phyloP scores from a whole-genome alignment of 345 rosid genomes.

The Camelina hispida region DNA sequence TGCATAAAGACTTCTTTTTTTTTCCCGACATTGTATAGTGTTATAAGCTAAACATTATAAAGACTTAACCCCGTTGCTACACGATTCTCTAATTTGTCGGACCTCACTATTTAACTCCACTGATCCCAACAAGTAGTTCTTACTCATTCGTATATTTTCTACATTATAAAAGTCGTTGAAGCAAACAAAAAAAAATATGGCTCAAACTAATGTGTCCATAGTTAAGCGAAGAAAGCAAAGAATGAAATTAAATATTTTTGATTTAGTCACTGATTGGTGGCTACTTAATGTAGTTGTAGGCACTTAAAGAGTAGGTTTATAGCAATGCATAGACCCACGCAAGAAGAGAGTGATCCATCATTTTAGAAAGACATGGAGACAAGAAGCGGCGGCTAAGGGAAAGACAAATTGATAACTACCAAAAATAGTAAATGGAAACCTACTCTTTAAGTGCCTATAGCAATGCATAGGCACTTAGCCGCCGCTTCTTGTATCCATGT shows the following conservation, averaged over 20 bases:
- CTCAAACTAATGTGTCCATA: neutral
- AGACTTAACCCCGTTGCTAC: neutral
- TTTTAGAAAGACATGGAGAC: too few relatives aligned
- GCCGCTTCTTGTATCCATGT: constrained; percentile 16
- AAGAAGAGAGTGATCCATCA: neutral
- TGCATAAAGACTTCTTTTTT: constrained; percentile 9
- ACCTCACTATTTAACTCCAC: constrained; percentile 11
- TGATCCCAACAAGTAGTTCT: neutral
- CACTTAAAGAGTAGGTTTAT: constrained; percentile 12
- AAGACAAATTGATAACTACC: too few relatives aligned
- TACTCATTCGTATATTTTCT: neutral
- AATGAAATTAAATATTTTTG: neutral
- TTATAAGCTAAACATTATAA: neutral
- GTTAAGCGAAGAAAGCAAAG: too few relatives aligned
- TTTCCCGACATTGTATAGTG: constrained; percentile 1
- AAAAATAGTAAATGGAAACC: too few relatives aligned
- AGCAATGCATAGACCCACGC: constrained; percentile 1
- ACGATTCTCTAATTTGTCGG: constrained; percentile 13
- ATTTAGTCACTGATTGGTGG: constrained; percentile 22
- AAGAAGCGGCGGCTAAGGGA: too few relatives aligned
- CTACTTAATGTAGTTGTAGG: constrained; percentile 10
- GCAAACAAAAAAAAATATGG: neutral
- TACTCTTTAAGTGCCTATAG: too few relatives aligned
- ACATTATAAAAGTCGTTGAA: neutral
- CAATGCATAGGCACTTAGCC: neutral